These are phyloP conservation scores for Colletotrichum australisinense DNA, from an alignment of 2,329 filamentous ascomycete genomes.

Conservation along the genomic window DNA sequence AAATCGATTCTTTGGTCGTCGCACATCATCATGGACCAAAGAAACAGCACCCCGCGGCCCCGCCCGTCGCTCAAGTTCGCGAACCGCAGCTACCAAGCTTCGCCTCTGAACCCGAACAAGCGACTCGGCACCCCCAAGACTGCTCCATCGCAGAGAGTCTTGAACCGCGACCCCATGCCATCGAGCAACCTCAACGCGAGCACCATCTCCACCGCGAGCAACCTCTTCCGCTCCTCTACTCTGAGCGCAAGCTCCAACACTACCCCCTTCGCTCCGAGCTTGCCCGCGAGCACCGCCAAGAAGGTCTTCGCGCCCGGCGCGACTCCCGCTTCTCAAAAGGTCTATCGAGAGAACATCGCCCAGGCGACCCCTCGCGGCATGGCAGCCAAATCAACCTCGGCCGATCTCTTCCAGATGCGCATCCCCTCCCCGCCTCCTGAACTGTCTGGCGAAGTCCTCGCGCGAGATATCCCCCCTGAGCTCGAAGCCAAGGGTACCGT, in stretches of 20 bases:
- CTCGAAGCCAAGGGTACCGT: constrained; percentile 64
- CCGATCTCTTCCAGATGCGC: constrained; percentile 68
- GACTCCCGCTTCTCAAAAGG: constrained; percentile 56
- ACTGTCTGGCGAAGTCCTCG: constrained; percentile 65
- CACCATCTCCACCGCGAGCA: constrained; percentile 50
- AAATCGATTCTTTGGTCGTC: neutral
- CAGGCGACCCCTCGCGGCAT: constrained; percentile 62
- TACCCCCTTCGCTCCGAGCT: constrained; percentile 56
- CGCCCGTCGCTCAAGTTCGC: constrained; percentile 56
- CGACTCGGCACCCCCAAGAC: constrained; percentile 52
- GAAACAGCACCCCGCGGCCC: constrained; percentile 50
- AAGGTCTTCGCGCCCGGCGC: constrained; percentile 59
- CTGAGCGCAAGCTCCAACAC: constrained; percentile 46
- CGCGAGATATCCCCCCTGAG: constrained; percentile 64
- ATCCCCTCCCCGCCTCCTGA: constrained; percentile 68
- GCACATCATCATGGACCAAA: constrained; percentile 35
- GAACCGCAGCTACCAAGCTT: constrained; percentile 54
- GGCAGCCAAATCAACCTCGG: constrained; percentile 59
- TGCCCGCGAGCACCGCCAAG: constrained; percentile 57
- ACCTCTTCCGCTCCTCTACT: constrained; percentile 55
- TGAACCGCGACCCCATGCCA: constrained; percentile 49
- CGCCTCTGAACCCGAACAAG: constrained; percentile 48
- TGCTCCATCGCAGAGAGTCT: constrained; percentile 49
- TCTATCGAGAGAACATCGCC: constrained; percentile 57
- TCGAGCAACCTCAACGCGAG: constrained; percentile 50